Conservation (phyloP, 139 green algal genomes). For the Nannochloris sp. region DNA sequence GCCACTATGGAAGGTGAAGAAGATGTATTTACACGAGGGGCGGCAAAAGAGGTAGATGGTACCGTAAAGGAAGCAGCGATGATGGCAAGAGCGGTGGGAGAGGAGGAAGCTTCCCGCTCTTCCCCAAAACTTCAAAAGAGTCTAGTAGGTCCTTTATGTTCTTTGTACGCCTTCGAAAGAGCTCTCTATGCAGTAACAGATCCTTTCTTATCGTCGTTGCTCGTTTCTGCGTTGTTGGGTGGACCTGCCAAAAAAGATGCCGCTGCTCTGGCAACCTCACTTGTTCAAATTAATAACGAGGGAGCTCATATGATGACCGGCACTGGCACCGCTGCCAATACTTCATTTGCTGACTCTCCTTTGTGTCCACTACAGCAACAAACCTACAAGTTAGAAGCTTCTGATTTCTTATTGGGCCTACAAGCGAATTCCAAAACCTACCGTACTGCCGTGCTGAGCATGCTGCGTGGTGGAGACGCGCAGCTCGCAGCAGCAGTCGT, state of each 20-base stretch:
- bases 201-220: conserved; percentile 32
- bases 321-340: neutral
- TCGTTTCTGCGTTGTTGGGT: conserved; percentile 43
- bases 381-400: neutral
- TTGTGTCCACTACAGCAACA: too few species aligned
- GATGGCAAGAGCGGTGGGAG: too few species aligned
- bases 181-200: conserved; percentile 58
- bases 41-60: too few species aligned
- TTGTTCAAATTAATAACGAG: neutral
- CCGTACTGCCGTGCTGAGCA: conserved; percentile 27
- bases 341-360: neutral
- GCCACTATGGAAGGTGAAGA: too few species aligned
- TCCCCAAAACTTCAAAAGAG: too few species aligned
- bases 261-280: too few species aligned
- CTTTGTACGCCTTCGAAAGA: conserved; percentile 69
- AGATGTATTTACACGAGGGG: too few species aligned
- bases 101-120: too few species aligned
- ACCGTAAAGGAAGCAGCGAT: neutral
- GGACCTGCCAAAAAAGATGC: too few species aligned
- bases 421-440: conserved; percentile 26
- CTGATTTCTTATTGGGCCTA: neutral
- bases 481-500: conserved; percentile 37
- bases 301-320: neutral
- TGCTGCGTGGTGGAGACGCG: conserved; percentile 22
- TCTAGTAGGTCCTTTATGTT: conserved; percentile 33